Percentiles rank a stretch among this genome's conserved stretches.
Conservation (phyloP, 2,329 filamentous ascomycete genomes). For the Alternaria gaisen region DNA sequence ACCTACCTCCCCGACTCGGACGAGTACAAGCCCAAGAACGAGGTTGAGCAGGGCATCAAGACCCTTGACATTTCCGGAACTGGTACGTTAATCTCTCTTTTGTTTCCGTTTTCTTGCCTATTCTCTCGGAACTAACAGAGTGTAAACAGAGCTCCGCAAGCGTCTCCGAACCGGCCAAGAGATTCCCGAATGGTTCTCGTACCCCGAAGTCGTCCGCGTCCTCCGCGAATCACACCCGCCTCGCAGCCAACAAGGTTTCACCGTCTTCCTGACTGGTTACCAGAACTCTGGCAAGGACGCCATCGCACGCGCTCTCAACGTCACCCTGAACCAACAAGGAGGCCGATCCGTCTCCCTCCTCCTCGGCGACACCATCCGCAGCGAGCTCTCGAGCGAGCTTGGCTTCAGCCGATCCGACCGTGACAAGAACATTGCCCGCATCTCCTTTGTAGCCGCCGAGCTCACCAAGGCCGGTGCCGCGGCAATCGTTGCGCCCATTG, state of each 20-base stretch:
- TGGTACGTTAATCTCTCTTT: constrained; percentile 35
- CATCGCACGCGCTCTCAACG: constrained; percentile 92
- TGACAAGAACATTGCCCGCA: constrained; percentile 92
- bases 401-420: constrained; percentile 95
- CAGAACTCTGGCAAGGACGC: constrained; percentile 97
- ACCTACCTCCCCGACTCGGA: constrained; percentile 97
- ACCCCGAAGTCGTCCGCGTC: constrained; percentile 96
- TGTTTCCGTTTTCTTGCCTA: background rate
- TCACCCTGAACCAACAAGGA: constrained; percentile 97
- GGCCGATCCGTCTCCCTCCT: constrained; percentile 94
- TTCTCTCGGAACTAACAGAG: constrained; percentile 1
- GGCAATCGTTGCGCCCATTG: constrained; percentile 96
- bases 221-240: constrained; percentile 96
- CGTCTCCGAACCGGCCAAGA: constrained; percentile 90
- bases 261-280: constrained; percentile 96
- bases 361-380: constrained; percentile 92
- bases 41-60: constrained; percentile 83
- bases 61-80: constrained; percentile 69
- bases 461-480: constrained; percentile 91
- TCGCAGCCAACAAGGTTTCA: constrained; percentile 92
- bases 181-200: constrained; percentile 99
- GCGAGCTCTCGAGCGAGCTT: constrained; percentile 91
- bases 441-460: constrained; percentile 95
- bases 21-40: constrained; percentile 92
- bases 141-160: constrained; percentile 76